Conservation (phyloP, 2,329 filamentous ascomycete genomes). For the Colletotrichum neosansevieriae region DNA sequence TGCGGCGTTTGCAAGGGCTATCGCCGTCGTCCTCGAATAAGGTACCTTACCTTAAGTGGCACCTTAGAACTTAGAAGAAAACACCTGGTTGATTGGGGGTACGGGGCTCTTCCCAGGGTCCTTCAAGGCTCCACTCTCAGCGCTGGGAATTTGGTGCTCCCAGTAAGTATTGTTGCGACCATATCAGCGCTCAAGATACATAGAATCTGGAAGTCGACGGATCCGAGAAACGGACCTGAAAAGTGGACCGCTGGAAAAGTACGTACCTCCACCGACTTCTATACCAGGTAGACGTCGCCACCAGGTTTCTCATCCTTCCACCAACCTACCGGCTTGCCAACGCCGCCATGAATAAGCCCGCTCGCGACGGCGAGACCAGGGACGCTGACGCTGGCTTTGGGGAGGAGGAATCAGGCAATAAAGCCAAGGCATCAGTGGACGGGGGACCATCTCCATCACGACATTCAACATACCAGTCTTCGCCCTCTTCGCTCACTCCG, state of each 20-base stretch:
- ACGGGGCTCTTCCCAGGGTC: not conserved
- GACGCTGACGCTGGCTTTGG: not conserved
- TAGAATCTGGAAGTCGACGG: too few species aligned
- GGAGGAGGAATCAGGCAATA: too few species aligned
- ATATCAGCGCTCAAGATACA: too few species aligned
- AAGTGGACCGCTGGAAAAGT: not conserved
- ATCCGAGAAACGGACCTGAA: not conserved
- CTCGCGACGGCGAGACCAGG: not conserved
- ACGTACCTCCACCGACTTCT: conserved; percentile 18
- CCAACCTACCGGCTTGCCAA: conserved; percentile 18
- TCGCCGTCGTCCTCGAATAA: too few species aligned
- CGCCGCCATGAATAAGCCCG: not conserved
- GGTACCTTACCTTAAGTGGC: too few species aligned
- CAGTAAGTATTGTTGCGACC: too few species aligned
- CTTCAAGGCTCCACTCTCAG: not conserved
- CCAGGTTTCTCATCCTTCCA: conserved; percentile 35
- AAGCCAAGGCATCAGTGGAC: too few species aligned
- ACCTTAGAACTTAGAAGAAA: too few species aligned
- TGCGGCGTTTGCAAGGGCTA: too few species aligned
- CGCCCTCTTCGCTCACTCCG: not conserved
- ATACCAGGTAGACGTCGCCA: conserved; percentile 8
- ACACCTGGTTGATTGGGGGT: too few species aligned
- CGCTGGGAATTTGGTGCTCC: too few species aligned
- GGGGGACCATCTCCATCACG: not conserved
- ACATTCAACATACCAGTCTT: too few species aligned